These are phyloP conservation scores for Fusarium haematococcum DNA, from an alignment of 2,329 filamentous ascomycete species.

Conservation along the genomic window DNA sequence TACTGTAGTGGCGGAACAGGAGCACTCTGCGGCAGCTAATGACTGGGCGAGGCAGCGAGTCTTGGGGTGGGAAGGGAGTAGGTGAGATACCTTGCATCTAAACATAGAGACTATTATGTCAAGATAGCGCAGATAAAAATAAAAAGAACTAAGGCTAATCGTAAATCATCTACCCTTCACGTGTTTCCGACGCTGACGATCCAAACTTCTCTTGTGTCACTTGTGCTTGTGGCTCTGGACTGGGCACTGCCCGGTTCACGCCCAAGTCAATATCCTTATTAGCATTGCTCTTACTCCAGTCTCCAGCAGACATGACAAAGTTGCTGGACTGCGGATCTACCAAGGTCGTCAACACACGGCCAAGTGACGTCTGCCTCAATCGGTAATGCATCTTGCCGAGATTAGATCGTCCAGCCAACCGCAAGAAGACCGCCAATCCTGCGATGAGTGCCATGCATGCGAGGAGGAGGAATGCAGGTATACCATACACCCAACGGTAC, in stretches of 20 bases:
- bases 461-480: slow-evolving; percentile 26
- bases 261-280: slow-evolving; percentile 8
- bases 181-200: neutral
- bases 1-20: neutral
- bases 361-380: slow-evolving; percentile 21
- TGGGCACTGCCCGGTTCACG: neutral
- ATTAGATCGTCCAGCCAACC: slow-evolving; percentile 11
- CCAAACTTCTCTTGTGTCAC: neutral
- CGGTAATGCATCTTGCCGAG: slow-evolving; percentile 2
- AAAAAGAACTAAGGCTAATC: neutral
- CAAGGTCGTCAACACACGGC: slow-evolving; percentile 19
- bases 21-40: neutral
- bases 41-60: slow-evolving; percentile 17
- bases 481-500: slow-evolving; percentile 27
- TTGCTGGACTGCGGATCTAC: slow-evolving; percentile 8
- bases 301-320: slow-evolving; percentile 4
- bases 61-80: neutral
- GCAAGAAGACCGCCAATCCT: neutral
- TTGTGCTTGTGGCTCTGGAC: neutral
- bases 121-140: neutral
- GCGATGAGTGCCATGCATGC: slow-evolving; percentile 6
- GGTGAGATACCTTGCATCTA: neutral
- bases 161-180: neutral
- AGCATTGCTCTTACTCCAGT: slow-evolving; percentile 14
- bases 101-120: neutral